Evolutionary conservation across 2,329 filamentous ascomycete genomes (phyloP), one percentile per base, ranked within the genome.

Genomic region (Mariannaea elegans): DNA sequence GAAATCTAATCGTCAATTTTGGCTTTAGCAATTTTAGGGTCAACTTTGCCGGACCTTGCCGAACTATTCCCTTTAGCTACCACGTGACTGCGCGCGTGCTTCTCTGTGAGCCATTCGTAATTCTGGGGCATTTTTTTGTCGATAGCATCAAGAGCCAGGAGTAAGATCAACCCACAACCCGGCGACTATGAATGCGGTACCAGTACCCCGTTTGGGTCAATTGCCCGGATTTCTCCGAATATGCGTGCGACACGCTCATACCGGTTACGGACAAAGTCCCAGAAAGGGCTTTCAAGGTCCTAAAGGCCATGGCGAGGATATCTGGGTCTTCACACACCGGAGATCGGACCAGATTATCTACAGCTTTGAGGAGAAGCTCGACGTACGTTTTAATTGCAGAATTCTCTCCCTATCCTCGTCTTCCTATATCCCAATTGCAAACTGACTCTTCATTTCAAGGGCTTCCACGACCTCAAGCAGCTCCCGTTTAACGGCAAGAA

Each of bases 401-500:
- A 27, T 27, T 42, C 53, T 31, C 27, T 14, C 39, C 7, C 21
- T n/a, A 24, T 19, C n/a, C 41, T 44, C 18, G 24, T 21, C 5
- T n/a, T 4, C 12, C 14, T 5, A 31, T 21, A 6, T 36, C 7
- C 32, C 14, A 36, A 18, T 38, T 51, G 34, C 65, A 36, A 52
- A n/a, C 51, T 61, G 13, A 65, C 45, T 7, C 19, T 9, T 23
- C 29, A 21, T 16, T 34, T 31, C 10, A 12, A 80, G 78, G 75
- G 71, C 19, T 67, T 79, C 65, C 78, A 80, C 59, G 78, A 80
- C 45, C 75, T 87, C 64, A 80, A 82, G 68, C 86, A 88, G 71
- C 74, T 90, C 61, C 83, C 86, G 46, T 90, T 84, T 78, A 87
- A 87, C 64, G 88, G 87, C 75, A 90, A 90, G 73, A 90, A 91